Conservation (phyloP, 805 yeast species). For the Starmerella potacharoeniae region DNA sequence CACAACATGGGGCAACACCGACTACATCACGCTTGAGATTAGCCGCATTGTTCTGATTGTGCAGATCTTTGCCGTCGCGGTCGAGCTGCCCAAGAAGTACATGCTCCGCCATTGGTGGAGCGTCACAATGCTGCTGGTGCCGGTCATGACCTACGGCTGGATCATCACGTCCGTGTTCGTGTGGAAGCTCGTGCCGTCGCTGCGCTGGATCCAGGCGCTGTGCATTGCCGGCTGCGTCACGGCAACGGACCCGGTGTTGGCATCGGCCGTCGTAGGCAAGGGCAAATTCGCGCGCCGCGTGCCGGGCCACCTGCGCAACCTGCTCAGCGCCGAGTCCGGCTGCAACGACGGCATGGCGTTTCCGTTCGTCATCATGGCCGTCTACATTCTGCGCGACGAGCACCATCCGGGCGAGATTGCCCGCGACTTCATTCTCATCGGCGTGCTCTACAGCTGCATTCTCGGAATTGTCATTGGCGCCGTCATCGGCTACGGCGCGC, state of each 20-base stretch:
- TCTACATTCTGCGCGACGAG: conserved; percentile 54
- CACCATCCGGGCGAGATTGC: conserved; percentile 59
- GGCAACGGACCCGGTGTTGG: conserved; percentile 90
- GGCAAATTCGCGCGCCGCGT: conserved; percentile 85
- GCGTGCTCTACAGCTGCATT: conserved; percentile 69
- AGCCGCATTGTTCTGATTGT: conserved; percentile 72
- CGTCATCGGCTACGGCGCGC: conserved; percentile 56
- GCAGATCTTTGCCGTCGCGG: conserved; percentile 90
- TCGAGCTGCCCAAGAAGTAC: conserved; percentile 80
- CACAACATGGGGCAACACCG: conserved; percentile 72
- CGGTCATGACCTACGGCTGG: conserved; percentile 91
- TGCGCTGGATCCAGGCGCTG: conserved; percentile 60
- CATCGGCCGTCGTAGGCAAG: conserved; percentile 91
- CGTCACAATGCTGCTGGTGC: conserved; percentile 60
- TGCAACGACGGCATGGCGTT: conserved; percentile 96
- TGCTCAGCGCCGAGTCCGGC: conserved; percentile 76
- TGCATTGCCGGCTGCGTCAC: conserved; percentile 79
- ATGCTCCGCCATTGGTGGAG: conserved; percentile 77
- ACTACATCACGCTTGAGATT: conserved; percentile 69
- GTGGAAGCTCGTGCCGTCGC: conserved; percentile 64
- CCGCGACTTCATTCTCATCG: conserved; percentile 66
- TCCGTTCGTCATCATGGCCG: conserved; percentile 66
- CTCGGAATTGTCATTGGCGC: conserved; percentile 70
- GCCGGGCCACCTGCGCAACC: conserved; percentile 81
- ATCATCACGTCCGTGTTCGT: conserved; percentile 65